Percentiles rank a stretch among this genome's conserved stretches.
phyloP scores from a whole-genome alignment of 2,329 filamentous ascomycete species.

The Monosporascus cannonballus region DNA sequence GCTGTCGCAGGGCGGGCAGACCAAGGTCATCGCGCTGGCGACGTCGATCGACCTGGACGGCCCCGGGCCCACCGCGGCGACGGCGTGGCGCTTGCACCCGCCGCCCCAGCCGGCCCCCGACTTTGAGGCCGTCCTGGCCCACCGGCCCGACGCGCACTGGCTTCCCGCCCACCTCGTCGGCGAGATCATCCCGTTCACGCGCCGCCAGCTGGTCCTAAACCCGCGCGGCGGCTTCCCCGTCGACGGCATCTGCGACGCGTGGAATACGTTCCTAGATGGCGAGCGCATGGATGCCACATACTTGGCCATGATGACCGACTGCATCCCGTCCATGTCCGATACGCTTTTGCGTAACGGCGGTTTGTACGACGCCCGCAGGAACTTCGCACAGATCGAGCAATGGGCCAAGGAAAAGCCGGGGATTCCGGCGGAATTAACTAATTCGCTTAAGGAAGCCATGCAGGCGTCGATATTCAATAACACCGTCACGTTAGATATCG shows the following conservation, averaged over 20 bases:
- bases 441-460: slow-evolving; percentile 12
- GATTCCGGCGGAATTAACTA: slow-evolving; percentile 6
- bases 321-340: slow-evolving; percentile 22
- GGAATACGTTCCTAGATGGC: slow-evolving; percentile 13
- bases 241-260: slow-evolving; percentile 17
- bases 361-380: slow-evolving; percentile 15
- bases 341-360: slow-evolving; percentile 19
- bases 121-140: slow-evolving; percentile 12
- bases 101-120: slow-evolving; percentile 16
- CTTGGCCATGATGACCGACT: slow-evolving; percentile 20
- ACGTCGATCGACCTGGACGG: slow-evolving; percentile 19
- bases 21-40: slow-evolving; percentile 14
- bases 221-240: slow-evolving; percentile 15
- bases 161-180: slow-evolving; percentile 12
- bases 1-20: slow-evolving; percentile 12
- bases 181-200: slow-evolving; percentile 16
- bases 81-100: slow-evolving; percentile 11
- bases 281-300: slow-evolving; percentile 19
- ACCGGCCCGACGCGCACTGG: slow-evolving; percentile 17
- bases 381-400: slow-evolving; percentile 3
- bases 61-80: slow-evolving; percentile 13
- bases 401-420: slow-evolving; percentile 20
- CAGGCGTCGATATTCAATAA: slow-evolving; percentile 9
- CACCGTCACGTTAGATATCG: slow-evolving; percentile 19
- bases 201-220: slow-evolving; percentile 10